Evolutionary conservation across 2,329 filamentous ascomycete species (phyloP).

Genomic region (Xylariaceae sp.): DNA sequence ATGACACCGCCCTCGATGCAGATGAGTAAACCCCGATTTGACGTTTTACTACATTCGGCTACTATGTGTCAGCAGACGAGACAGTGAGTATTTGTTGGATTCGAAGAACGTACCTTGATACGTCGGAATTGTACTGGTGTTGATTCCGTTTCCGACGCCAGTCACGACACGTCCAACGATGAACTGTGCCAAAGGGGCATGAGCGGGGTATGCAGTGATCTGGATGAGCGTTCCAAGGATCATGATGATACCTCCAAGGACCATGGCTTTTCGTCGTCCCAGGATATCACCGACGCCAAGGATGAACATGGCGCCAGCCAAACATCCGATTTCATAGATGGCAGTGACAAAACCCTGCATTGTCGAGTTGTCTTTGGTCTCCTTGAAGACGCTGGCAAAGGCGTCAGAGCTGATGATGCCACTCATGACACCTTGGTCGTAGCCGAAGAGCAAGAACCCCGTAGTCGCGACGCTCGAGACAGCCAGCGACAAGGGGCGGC

Average conservation of each 20-base stretch:
- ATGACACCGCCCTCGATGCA: slow-evolving; percentile 42
- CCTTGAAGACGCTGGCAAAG: slow-evolving; percentile 45
- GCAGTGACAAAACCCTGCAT: slow-evolving; percentile 44
- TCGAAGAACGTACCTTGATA: slow-evolving; percentile 34
- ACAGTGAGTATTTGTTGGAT: too few relatives aligned
- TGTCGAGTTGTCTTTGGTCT: slow-evolving; percentile 37
- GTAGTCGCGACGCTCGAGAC: slow-evolving; percentile 62
- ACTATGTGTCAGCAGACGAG: slow-evolving; percentile 4
- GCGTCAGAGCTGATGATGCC: slow-evolving; percentile 48
- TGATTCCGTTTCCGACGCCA: slow-evolving; percentile 49
- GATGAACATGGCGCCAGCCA: slow-evolving; percentile 44
- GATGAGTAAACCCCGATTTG: slow-evolving; percentile 38
- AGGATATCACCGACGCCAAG: slow-evolving; percentile 49
- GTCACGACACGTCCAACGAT: slow-evolving; percentile 47
- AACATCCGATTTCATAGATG: slow-evolving; percentile 43
- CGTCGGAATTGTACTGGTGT: slow-evolving; percentile 42
- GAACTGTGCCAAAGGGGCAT: slow-evolving; percentile 37
- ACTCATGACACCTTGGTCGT: slow-evolving; percentile 35
- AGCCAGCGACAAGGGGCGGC: slow-evolving; percentile 49
- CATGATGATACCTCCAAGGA: slow-evolving; percentile 52
- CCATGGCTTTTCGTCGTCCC: slow-evolving; percentile 49
- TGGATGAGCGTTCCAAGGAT: slow-evolving; percentile 53
- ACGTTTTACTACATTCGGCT: slow-evolving; percentile 41
- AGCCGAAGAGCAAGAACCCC: slow-evolving; percentile 56
- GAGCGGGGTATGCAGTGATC: slow-evolving; percentile 30